These are phyloP conservation scores for Echium plantagineum DNA, from an alignment of 257 asterid genomes.

Conservation along the genomic window DNA sequence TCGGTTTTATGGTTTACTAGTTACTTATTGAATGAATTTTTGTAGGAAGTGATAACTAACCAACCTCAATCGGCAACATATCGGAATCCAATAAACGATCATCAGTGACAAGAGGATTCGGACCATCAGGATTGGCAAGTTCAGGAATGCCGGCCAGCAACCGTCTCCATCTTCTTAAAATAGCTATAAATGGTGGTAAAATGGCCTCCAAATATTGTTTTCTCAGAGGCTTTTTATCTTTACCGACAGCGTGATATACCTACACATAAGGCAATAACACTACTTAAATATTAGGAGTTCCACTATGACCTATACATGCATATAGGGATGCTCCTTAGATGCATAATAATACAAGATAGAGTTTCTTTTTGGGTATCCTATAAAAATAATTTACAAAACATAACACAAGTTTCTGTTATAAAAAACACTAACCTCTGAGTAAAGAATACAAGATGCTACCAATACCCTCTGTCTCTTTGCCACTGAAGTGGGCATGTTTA, in stretches of 20 bases:
- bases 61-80: slow-evolving; percentile 88
- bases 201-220: slow-evolving; percentile 84
- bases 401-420: background rate
- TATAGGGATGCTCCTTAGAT: no score
- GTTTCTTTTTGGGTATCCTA: no score
- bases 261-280: slow-evolving; percentile 25
- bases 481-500: slow-evolving; percentile 86
- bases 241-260: slow-evolving; percentile 91
- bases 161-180: slow-evolving; percentile 95
- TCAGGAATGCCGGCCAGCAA: slow-evolving; percentile 94
- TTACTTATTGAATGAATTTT: no score
- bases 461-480: slow-evolving; percentile 87
- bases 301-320: no score
- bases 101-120: slow-evolving; percentile 84
- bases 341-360: no score
- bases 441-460: slow-evolving; percentile 87
- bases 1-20: no score
- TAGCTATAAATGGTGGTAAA: slow-evolving; percentile 91
- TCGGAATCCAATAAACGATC: slow-evolving; percentile 94
- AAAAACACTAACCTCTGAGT: slow-evolving; percentile 73
- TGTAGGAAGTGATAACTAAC: slow-evolving; percentile 7
- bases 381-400: background rate
- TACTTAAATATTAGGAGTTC: background rate
- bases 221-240: slow-evolving; percentile 69
- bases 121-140: slow-evolving; percentile 82